Evolutionary conservation across 2,329 filamentous ascomycete species (phyloP), one percentile per base, ranked within the genome.

Genomic region (Catunica adiposa): DNA sequence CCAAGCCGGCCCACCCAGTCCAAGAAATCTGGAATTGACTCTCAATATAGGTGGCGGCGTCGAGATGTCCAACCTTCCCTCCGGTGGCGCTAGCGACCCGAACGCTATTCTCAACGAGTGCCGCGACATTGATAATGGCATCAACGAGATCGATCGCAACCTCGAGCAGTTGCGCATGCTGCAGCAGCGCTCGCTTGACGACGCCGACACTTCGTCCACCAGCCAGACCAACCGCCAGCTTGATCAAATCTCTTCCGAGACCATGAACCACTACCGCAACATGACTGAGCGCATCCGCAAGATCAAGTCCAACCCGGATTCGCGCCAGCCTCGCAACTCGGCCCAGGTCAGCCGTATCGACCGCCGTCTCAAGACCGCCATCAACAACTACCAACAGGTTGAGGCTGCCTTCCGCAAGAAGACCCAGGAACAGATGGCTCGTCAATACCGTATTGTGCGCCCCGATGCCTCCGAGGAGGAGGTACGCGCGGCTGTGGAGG

Each of bases 371-470:
- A 89, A 90, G 72, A 73, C 77, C 47, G 86, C 86, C 58, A 90
- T 95, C 67, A 79, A 86, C 62, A 73, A 80, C 59, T 96, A 89
- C 73, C 87, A 92, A 69, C 76, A 80, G 61, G 75, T 87, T 56
- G 89, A 97, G 69, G 79, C 79, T 1, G 77, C 82, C 22, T 95
- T 89, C 75, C 80, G 84, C 65, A 84, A 85, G 69, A 82, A 84
- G 62, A 80, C 87, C 31, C 78, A 86, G 66, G 84, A 88, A 52
- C 87, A 94, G 69, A 86, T 94, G 71, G 84, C 82, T 61, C 80
- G 92, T 56, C 89, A 96, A 67, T 95, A 94, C 70, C 79, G 85
- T 58, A 96, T 97, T 66, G 89, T 92, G 56, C 79, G 82, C 61
- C 86, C 89, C 22, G 82, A 94, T 57, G 87, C 87, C 2, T 78